phyloP scores from a whole-genome alignment of 768 basidiomycete species.

The Pleurotus tuoliensis region DNA sequence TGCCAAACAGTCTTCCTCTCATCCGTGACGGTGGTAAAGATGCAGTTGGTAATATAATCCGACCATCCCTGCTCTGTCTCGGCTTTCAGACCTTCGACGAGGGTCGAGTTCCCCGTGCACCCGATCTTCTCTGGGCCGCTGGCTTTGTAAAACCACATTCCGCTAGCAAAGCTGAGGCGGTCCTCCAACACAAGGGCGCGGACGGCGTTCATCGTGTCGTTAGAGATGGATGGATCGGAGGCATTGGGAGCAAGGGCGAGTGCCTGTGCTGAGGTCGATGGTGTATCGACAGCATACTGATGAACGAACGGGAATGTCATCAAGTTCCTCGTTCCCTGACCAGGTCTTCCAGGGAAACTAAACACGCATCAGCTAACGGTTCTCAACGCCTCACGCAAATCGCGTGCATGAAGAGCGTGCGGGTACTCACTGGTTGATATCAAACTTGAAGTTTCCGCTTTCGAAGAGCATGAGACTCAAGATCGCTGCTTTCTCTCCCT shows the following conservation, averaged over 20 bases:
- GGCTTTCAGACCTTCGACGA: constrained; percentile 15
- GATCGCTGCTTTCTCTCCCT: constrained; percentile 19
- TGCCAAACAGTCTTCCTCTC: constrained; percentile 13
- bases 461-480: constrained; percentile 20
- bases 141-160: constrained; percentile 21
- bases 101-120: constrained; percentile 13
- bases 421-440: constrained; percentile 19
- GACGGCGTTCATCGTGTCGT: constrained; percentile 16
- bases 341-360: constrained; percentile 15
- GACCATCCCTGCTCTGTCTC: constrained; percentile 17
- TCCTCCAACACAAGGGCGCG: constrained; percentile 17
- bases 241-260: constrained; percentile 11
- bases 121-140: constrained; percentile 13
- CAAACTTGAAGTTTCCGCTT: constrained; percentile 16
- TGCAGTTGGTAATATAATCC: constrained; percentile 18
- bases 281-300: constrained; percentile 20
- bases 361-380: not conserved
- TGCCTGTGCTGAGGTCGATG: constrained; percentile 12
- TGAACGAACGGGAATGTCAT: constrained; percentile 21
- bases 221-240: not conserved
- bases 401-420: too few species aligned
- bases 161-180: constrained; percentile 18
- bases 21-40: constrained; percentile 16
- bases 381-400: not conserved
- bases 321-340: constrained; percentile 20